Evolutionary conservation across 108 stramenopile species (phyloP).

Genomic region (Cylindrotheca fusiformis): DNA sequence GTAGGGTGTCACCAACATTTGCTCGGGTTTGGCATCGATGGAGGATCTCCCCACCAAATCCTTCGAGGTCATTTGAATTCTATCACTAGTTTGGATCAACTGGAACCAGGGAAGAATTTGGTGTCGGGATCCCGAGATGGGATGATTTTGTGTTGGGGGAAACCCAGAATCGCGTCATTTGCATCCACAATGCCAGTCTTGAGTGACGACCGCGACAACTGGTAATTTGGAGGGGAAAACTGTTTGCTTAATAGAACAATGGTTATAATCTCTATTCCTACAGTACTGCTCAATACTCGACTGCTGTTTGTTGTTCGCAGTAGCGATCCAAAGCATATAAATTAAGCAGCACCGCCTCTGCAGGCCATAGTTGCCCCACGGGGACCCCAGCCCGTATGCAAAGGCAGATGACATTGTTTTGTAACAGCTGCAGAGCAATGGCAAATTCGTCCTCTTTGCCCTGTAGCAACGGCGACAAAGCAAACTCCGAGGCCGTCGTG

Average conservation of each 20-base stretch:
- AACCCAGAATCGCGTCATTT: neutral
- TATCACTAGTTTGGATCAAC: conserved; percentile 43
- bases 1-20: conserved; percentile 26
- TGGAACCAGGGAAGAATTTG: conserved; percentile 27
- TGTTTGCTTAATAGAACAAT: neutral
- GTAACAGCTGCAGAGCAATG: conserved; percentile 75
- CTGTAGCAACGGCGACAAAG: conserved; percentile 9
- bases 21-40: conserved; percentile 49
- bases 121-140: conserved; percentile 72
- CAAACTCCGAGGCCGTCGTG: conserved; percentile 19
- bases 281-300: conserved; percentile 13
- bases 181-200: neutral
- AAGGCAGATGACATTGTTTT: conserved; percentile 74
- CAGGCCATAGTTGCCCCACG: conserved; percentile 68
- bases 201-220: conserved; percentile 10
- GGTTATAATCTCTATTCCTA: neutral
- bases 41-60: conserved; percentile 45
- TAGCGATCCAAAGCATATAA: conserved; percentile 50
- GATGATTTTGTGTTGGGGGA: conserved; percentile 76
- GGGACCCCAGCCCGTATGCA: conserved; percentile 82
- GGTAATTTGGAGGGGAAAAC: neutral
- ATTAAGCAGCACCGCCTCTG: conserved; percentile 76
- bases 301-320: conserved; percentile 43
- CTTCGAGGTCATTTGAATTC: conserved; percentile 60
- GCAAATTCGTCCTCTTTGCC: conserved; percentile 64